Conservation (phyloP, 2,329 filamentous ascomycete species). For the Beauveria bassiana region DNA sequence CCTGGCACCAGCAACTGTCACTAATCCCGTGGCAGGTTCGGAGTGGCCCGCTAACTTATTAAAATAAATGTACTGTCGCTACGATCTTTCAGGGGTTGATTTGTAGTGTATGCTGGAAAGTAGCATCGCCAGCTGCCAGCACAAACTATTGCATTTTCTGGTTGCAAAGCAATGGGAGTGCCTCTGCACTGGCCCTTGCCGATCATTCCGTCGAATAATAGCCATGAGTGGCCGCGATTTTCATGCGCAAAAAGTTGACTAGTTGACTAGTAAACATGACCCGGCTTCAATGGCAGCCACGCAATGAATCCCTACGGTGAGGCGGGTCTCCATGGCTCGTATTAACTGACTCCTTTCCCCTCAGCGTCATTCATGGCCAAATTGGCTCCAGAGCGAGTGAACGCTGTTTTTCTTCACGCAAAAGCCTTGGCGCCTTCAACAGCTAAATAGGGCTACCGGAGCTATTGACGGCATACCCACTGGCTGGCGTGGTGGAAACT, state of each 20-base stretch:
- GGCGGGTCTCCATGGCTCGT: not conserved
- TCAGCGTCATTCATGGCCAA: not conserved
- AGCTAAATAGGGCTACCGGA: not conserved
- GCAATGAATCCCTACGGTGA: not conserved
- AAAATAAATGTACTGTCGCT: no score
- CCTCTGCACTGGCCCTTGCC: not conserved
- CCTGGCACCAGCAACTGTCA: not conserved
- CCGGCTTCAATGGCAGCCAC: not conserved
- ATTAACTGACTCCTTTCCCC: not conserved
- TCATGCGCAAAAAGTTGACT: no score
- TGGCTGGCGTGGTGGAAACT: not conserved
- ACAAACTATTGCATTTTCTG: conserved; percentile 1
- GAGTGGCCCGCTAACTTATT: not conserved
- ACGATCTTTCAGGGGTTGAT: no score
- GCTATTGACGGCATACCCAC: not conserved
- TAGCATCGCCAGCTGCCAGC: not conserved
- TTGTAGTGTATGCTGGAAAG: not conserved
- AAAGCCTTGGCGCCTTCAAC: not conserved
- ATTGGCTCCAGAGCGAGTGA: not conserved
- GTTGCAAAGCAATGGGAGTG: not conserved
- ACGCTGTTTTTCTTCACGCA: not conserved
- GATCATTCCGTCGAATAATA: not conserved
- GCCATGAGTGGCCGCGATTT: no score
- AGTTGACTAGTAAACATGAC: no score
- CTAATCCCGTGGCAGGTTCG: not conserved